Conservation (phyloP, 805 yeast genomes). For the Yarrowia sp. region DNA sequence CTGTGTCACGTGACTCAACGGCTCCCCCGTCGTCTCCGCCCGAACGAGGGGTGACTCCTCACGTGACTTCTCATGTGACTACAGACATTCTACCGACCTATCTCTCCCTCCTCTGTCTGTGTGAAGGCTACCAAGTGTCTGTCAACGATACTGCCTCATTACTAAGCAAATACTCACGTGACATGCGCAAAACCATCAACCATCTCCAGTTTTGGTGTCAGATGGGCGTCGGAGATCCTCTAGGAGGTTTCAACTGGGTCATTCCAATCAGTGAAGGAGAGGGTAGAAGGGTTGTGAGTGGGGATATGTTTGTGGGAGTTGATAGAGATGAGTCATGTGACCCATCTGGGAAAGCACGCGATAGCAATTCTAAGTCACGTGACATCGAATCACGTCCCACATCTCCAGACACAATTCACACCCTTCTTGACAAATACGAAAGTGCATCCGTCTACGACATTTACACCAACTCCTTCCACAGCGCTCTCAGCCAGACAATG, state of each 20-base stretch:
- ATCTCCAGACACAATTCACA: background rate
- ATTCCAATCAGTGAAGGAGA: slow-evolving; percentile 41
- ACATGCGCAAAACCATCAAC: slow-evolving; percentile 41
- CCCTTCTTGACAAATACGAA: background rate
- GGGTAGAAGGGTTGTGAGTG: slow-evolving; percentile 43
- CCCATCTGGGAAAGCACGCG: too few relatives aligned
- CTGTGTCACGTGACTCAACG: background rate
- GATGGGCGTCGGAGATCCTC: slow-evolving; percentile 49
- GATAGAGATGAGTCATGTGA: too few relatives aligned
- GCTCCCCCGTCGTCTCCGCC: slow-evolving; percentile 1
- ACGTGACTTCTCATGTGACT: background rate
- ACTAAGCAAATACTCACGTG: background rate
- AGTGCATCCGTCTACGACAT: background rate
- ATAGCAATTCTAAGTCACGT: too few relatives aligned
- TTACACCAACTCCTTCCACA: slow-evolving; percentile 12
- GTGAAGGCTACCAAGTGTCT: slow-evolving; percentile 17
- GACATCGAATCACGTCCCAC: too few relatives aligned
- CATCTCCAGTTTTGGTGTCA: slow-evolving; percentile 51
- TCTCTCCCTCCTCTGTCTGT: slow-evolving; percentile 6
- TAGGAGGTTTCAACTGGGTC: slow-evolving; percentile 49
- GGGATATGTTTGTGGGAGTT: slow-evolving; percentile 6
- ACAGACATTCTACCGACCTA: background rate
- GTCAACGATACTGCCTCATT: background rate
- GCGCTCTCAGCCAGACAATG: slow-evolving; percentile 3
- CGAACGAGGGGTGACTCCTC: background rate